These are phyloP conservation scores for Paraphoma chrysanthemicola DNA, from an alignment of 2,329 filamentous ascomycete species.

Conservation along the genomic window DNA sequence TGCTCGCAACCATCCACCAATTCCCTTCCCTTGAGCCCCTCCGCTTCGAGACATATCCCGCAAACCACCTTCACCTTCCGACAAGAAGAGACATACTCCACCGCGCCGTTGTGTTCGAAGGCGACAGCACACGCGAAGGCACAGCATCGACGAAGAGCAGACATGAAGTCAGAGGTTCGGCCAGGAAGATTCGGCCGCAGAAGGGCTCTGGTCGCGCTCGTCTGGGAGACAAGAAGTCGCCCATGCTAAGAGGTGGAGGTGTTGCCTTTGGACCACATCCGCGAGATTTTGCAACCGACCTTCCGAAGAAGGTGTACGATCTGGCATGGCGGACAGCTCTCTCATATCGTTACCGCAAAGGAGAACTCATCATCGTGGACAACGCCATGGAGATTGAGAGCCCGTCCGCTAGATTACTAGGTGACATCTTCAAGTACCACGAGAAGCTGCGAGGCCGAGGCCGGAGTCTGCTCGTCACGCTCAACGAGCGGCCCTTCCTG, in stretches of 20 bases:
- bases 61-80: conserved; percentile 84
- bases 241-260: conserved; percentile 83
- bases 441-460: conserved; percentile 53
- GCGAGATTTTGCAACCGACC: conserved; percentile 83
- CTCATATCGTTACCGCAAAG: conserved; percentile 86
- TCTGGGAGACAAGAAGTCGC: conserved; percentile 80
- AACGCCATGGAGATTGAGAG: conserved; percentile 75
- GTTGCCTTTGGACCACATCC: conserved; percentile 90
- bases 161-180: conserved; percentile 82
- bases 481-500: conserved; percentile 57
- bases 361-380: conserved; percentile 85
- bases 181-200: conserved; percentile 81
- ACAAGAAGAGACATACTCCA: conserved; percentile 91
- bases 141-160: conserved; percentile 69
- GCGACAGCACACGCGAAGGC: conserved; percentile 79
- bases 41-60: conserved; percentile 77
- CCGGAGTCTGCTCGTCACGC: conserved; percentile 39
- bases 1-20: conserved; percentile 84
- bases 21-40: conserved; percentile 90
- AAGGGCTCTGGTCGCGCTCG: conserved; percentile 87
- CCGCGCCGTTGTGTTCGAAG: conserved; percentile 90
- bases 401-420: conserved; percentile 68
- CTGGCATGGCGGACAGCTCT: conserved; percentile 93
- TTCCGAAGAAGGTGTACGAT: conserved; percentile 92
- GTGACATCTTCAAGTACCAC: conserved; percentile 73